These are phyloP conservation scores for Mortierella sp. DNA, from an alignment of 371 early-diverging fungal genomes.

Conservation along the genomic window DNA sequence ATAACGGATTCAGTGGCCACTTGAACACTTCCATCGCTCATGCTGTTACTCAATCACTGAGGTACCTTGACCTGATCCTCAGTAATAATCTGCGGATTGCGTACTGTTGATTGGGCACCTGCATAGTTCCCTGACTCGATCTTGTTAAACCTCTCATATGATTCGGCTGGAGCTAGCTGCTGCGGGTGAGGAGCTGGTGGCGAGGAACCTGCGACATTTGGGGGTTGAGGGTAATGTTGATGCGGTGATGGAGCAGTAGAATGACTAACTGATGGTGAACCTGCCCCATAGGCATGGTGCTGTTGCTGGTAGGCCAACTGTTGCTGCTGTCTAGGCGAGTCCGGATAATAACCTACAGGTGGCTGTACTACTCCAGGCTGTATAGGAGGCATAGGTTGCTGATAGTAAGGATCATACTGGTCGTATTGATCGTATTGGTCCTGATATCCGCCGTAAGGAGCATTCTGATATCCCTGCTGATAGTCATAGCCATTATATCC, in stretches of 20 bases:
- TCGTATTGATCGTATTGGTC: conserved; percentile 38
- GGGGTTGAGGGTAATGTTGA: conserved; percentile 14
- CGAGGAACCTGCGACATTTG: conserved; percentile 8
- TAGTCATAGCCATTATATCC: conserved; percentile 31
- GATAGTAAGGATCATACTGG: conserved; percentile 41
- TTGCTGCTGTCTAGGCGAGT: conserved; percentile 15
- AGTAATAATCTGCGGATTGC: conserved; percentile 35
- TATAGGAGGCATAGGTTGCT: conserved; percentile 4
- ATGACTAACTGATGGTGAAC: conserved; percentile 23
- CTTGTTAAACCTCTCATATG: conserved; percentile 13
- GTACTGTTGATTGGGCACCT: conserved; percentile 19
- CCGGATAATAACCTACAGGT: conserved; percentile 23
- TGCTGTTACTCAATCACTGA: not conserved
- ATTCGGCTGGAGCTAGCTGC: not conserved
- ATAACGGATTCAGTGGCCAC: too few species aligned
- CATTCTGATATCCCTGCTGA: conserved; percentile 24
- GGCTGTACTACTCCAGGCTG: conserved; percentile 12
- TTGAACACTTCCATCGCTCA: not conserved
- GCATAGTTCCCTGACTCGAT: conserved; percentile 21
- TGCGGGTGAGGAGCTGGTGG: conserved; percentile 12
- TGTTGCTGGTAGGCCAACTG: conserved; percentile 12
- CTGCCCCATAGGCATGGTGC: conserved; percentile 14
- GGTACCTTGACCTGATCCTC: not conserved
- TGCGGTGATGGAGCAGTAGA: conserved; percentile 14
- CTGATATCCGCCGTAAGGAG: conserved; percentile 35